These are phyloP conservation scores for Solanum megistacrolobum DNA, from an alignment of 257 asterid genomes.

Conservation along the genomic window DNA sequence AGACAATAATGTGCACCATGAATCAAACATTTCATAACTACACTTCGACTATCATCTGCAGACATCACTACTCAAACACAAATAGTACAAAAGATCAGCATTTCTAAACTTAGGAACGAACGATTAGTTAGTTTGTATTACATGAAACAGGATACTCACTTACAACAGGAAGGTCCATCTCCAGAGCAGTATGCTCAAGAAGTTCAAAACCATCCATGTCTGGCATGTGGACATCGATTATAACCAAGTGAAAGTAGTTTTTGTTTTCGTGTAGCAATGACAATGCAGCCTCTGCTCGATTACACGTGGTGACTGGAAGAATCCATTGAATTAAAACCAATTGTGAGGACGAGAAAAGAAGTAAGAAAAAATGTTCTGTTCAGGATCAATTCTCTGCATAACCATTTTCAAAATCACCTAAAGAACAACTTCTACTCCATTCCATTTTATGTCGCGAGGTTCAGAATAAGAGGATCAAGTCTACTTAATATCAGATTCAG, in stretches of 20 bases:
- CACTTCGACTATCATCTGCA: conserved; percentile 71
- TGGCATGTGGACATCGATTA: conserved; percentile 96
- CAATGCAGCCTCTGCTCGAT: conserved; percentile 67
- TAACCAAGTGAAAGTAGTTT: conserved; percentile 60
- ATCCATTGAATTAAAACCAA: not conserved
- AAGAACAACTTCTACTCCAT: not conserved
- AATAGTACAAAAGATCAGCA: not conserved
- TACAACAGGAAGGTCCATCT: conserved; percentile 92
- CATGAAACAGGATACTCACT: conserved; percentile 38
- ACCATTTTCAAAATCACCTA: not conserved
- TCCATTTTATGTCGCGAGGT: not conserved
- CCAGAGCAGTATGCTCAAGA: conserved; percentile 67
- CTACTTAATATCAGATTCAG: not conserved
- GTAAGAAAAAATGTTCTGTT: not conserved
- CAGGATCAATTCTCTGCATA: not conserved
- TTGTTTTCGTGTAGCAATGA: conserved; percentile 50
- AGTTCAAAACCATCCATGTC: conserved; percentile 96
- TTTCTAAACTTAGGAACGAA: not conserved
- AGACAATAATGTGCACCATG: conserved; percentile 95
- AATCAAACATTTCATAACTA: conserved; percentile 85
- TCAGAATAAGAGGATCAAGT: not conserved
- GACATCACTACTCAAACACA: conserved; percentile 72
- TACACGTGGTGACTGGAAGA: conserved; percentile 57
- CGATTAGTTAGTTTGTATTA: not conserved
- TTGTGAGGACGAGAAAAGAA: not conserved